Evolutionary conservation across 768 basidiomycete genomes (phyloP), one percentile per base, ranked within the genome.

Genomic region (Sistotremastrum niveocremeum): DNA sequence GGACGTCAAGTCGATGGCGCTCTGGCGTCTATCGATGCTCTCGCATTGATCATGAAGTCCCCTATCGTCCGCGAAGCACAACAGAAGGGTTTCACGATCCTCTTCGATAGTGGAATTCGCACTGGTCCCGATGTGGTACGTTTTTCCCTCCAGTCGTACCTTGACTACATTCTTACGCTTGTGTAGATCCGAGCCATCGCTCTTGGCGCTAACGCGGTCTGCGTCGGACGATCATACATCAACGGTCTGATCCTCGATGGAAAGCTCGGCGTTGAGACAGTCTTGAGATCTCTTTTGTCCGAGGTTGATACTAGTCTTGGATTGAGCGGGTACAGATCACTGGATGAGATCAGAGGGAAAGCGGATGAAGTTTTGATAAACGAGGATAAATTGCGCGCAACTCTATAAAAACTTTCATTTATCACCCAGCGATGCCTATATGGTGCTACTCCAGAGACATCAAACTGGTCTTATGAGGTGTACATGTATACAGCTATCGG

Each of bases 141-240:
- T 49, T 59, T 52, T 62, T 60, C 52, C 31, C 42, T 7, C 20
- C 2, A 20, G 1, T 20, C 20, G 20, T 20, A 20, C 20, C 20
- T 20, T 20, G 20, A 20, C 1, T 20, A 20, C 20, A 20, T 20
- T 20, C 20, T 20, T 20, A 20, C 20, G 1, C 20, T 20, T 1
- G 2, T 1, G 1, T 2, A 20, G 20, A 69, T 88, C 61, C 85
- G 86, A 60, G 89, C 90, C 0, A 62, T 91, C 31, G 87, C 87
- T 1, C 68, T 93, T 0, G 88, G 90, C 37, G 89, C 90, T 6
- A 81, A 91, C 53, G 86, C 68, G 6, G 78, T 91, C 10, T 60
- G 90, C 12, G 81, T 87, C 33, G 84, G 73, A 28, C 73, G 84
- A n/a, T 80, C 81, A 7, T 79, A 72, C 66, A 66, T 87, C 51